phyloP scores from a whole-genome alignment of 192 early-diverging fungal genomes.

The Powellomyces hirtus region DNA sequence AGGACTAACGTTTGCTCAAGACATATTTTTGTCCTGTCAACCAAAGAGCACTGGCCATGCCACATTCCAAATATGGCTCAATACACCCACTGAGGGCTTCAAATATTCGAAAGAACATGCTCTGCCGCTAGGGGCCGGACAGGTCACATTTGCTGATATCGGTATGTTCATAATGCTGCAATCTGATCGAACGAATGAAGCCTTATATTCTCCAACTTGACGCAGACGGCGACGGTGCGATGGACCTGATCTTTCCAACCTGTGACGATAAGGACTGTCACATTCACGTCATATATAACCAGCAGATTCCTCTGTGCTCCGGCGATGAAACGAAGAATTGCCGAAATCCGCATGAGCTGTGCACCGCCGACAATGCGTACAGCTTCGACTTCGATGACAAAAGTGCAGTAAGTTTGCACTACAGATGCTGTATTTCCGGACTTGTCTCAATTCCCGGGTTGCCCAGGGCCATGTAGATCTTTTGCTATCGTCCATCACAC shows the following conservation, averaged over 20 bases:
- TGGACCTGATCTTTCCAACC: conserved; percentile 79
- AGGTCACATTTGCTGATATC: conserved; percentile 87
- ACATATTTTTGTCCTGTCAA: conserved; percentile 74
- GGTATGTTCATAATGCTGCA: conserved; percentile 31
- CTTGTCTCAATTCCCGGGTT: not conserved
- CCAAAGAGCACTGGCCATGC: conserved; percentile 30
- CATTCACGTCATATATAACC: conserved; percentile 78
- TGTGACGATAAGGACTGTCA: conserved; percentile 52
- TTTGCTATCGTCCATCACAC: not conserved
- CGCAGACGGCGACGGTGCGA: conserved; percentile 80
- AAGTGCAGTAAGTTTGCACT: not conserved
- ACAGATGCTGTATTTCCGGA: not conserved
- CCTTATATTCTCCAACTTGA: not conserved
- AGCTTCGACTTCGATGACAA: conserved; percentile 55
- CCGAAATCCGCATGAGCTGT: conserved; percentile 65
- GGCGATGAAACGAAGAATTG: conserved; percentile 45
- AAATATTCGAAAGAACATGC: conserved; percentile 54
- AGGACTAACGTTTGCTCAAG: conserved; percentile 26
- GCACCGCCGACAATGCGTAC: conserved; percentile 70
- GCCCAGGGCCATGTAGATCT: conserved; percentile 17
- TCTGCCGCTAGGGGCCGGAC: conserved; percentile 68
- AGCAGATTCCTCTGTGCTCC: conserved; percentile 76
- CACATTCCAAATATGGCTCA: conserved; percentile 76
- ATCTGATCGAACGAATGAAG: too few relatives aligned
- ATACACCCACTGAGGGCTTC: conserved; percentile 63